Evolutionary conservation across 305 asterid species (phyloP).

Genomic region (Fraxinus sp.): DNA sequence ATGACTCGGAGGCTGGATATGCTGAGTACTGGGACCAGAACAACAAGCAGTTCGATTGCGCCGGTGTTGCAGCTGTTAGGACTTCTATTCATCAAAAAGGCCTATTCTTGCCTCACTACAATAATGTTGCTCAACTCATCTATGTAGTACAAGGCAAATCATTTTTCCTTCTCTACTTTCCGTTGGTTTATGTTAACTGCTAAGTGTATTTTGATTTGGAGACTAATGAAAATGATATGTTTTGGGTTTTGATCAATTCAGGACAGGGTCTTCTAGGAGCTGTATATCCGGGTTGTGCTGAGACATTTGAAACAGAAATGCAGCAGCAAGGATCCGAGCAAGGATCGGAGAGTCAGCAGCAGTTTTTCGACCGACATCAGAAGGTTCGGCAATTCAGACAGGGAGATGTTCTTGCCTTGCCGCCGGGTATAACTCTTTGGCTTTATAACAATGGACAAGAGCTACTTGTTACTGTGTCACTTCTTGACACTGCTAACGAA

Average conservation of each 20-base stretch:
- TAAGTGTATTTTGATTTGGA: not conserved
- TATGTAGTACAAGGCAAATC: slow-evolving; percentile 46
- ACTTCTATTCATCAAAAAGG: slow-evolving; percentile 42
- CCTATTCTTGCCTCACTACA: slow-evolving; percentile 61
- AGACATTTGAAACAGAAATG: slow-evolving; percentile 45
- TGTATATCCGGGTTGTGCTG: slow-evolving; percentile 60
- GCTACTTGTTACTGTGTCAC: slow-evolving; percentile 42
- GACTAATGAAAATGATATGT: not conserved
- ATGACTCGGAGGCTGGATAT: slow-evolving; percentile 53
- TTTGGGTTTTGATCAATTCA: slow-evolving; percentile 16
- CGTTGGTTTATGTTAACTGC: not conserved
- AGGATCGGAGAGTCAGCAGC: slow-evolving; percentile 15
- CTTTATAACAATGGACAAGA: slow-evolving; percentile 48
- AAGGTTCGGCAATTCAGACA: slow-evolving; percentile 41
- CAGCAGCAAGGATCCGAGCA: not conserved
- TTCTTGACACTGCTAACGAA: slow-evolving; percentile 52
- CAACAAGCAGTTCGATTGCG: slow-evolving; percentile 54
- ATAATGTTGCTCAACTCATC: slow-evolving; percentile 56
- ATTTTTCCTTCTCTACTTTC: not conserved
- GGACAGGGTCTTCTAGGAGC: slow-evolving; percentile 51
- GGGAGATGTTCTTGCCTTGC: slow-evolving; percentile 62
- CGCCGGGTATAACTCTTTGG: slow-evolving; percentile 60
- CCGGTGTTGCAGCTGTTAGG: slow-evolving; percentile 50
- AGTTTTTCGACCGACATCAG: slow-evolving; percentile 48
- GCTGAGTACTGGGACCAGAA: slow-evolving; percentile 61